A percentile compares a stretch with the other conserved stretches of the same genome.
Evolutionary conservation across 2,329 filamentous ascomycete species (phyloP).

Genomic region (Fusarium sarcochroum): DNA sequence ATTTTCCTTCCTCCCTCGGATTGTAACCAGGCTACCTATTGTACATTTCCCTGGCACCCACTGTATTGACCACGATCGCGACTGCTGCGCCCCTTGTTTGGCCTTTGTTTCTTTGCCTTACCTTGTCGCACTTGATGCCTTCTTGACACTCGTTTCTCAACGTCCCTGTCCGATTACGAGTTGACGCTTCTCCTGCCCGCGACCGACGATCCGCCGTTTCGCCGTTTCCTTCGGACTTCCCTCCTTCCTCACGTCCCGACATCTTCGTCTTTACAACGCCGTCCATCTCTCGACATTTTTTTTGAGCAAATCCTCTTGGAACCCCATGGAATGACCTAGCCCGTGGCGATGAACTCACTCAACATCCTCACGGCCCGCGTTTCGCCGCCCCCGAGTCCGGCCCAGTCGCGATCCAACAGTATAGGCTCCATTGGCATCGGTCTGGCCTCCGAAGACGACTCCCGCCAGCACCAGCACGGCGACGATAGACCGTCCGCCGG

Average conservation of each 20-base stretch:
- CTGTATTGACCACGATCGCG: constrained; percentile 30
- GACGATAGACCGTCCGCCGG: constrained; percentile 54
- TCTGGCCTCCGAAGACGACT: constrained; percentile 58
- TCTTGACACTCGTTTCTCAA: constrained; percentile 47
- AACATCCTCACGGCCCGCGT: constrained; percentile 93
- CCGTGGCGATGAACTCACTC: constrained; percentile 91
- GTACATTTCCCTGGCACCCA: constrained; percentile 29
- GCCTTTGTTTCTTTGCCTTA: constrained; percentile 24
- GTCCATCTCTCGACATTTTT: constrained; percentile 11
- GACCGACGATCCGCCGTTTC: constrained; percentile 29
- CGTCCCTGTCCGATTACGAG: constrained; percentile 26
- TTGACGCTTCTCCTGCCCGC: constrained; percentile 20
- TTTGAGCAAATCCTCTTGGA: constrained; percentile 17
- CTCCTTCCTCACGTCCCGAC: constrained; percentile 12
- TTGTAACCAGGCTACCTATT: constrained; percentile 6
- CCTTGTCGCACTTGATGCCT: constrained; percentile 37
- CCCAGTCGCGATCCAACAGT: constrained; percentile 72
- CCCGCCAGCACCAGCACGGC: constrained; percentile 44
- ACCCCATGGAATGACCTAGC: constrained; percentile 68
- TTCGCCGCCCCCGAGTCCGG: constrained; percentile 70
- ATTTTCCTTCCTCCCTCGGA: constrained; percentile 28
- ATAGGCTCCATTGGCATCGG: constrained; percentile 67
- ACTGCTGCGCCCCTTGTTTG: constrained; percentile 33
- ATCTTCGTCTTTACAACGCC: constrained; percentile 4
- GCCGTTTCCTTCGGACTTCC: constrained; percentile 17